Conservation (phyloP, 176 grass and related monocot species). For the Avena eriantha region DNA sequence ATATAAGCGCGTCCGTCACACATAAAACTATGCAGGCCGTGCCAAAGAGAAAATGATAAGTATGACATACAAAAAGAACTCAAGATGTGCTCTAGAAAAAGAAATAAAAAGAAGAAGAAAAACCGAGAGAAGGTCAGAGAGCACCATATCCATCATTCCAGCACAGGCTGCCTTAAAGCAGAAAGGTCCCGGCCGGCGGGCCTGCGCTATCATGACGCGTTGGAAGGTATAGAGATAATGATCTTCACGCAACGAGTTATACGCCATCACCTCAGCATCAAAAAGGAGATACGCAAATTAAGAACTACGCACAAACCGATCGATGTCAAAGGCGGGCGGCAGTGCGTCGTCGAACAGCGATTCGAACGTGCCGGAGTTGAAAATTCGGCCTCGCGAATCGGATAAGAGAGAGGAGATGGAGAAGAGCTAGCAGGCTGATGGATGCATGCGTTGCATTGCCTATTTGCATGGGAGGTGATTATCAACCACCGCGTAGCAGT, state of each 20-base stretch:
- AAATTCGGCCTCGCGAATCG: conserved; percentile 33
- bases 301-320: not conserved
- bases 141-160: not conserved
- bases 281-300: not conserved
- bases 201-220: conserved; percentile 33
- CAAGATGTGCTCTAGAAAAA: not conserved
- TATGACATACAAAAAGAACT: not conserved
- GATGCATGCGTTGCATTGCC: not conserved
- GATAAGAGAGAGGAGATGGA: not conserved
- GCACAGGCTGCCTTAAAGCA: not conserved
- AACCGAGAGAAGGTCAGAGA: not conserved
- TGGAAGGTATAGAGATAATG: conserved; percentile 21
- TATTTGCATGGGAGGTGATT: not conserved
- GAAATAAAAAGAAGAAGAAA: not conserved
- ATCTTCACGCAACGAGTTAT: not conserved
- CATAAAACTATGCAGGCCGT: not conserved
- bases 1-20: no score
- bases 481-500: conserved; percentile 29
- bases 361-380: conserved; percentile 31
- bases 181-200: not conserved
- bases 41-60: not conserved
- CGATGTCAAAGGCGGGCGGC: conserved; percentile 8
- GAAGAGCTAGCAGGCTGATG: not conserved
- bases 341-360: conserved; percentile 22
- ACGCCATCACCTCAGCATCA: not conserved